Evolutionary conservation across 495 filamentous ascomycete genomes (phyloP), one percentile per base, ranked within the genome.

Genomic region (Hypoxylon cercidicola): DNA sequence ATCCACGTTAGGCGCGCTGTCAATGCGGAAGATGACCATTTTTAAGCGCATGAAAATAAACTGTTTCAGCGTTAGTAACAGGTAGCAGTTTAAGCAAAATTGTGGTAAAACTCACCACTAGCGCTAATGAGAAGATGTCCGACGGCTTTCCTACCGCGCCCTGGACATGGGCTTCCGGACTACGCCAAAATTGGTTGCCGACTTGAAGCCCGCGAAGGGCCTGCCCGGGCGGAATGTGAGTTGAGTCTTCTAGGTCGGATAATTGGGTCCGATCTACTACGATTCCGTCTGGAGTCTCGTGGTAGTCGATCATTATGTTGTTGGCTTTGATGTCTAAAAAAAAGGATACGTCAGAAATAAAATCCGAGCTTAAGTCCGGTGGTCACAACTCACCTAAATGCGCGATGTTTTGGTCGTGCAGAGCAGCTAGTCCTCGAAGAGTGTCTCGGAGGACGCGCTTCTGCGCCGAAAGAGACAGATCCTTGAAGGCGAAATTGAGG

Each of bases 331-430:
- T 75, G 55, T 78, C 75, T 75, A 11, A 1, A 30, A 50, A 25
- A 60, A 43, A 28, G 18, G 25, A 12, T 15, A 55, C 20, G 47
- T 66, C 19, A 62, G 52, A 25, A 37, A n/a, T 20, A 30, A 30
- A 46, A 1, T 18, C 57, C 46, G 45, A 35, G 34, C 44, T 56
- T 39, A 44, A 71, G 65, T 63, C 64, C 59, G 59, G 52, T 51
- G 47, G 30, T 7, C 13, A 45, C 19, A 28, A 41, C 34, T 52
- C 62, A 79, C 79, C 79, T 49, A 72, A 75, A 68, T 83, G 80
- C 23, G 81, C 78, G 57, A 83, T 79, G 62, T 83, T 76, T 61
- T 74, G 75, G 55, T 79, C 72, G 66, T 83, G 80, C 51, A 83
- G 67, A 23, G 73, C 76, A 51, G 78, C 75, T 53, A 83, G 67